These are phyloP conservation scores for Amphirosellinia nigrospora DNA, from an alignment of 495 filamentous ascomycete species.

Conservation along the genomic window DNA sequence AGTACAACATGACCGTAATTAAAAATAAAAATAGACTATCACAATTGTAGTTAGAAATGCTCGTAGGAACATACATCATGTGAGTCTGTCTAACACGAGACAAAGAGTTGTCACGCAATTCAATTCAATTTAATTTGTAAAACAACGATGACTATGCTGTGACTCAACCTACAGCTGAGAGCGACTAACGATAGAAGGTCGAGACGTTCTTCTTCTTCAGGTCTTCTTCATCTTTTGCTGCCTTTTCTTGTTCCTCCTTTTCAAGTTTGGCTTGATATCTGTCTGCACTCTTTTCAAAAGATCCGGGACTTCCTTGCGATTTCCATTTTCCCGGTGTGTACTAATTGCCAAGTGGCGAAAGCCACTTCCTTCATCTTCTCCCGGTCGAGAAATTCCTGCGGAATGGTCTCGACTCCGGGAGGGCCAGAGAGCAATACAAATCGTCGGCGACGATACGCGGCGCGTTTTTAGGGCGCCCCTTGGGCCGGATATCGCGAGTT, in stretches of 20 bases:
- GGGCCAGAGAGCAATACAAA: neutral
- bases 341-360: neutral
- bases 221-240: neutral
- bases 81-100: neutral
- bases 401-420: neutral
- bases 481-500: too few relatives aligned
- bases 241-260: neutral
- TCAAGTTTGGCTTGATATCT: neutral
- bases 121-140: neutral
- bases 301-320: neutral
- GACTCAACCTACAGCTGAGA: neutral
- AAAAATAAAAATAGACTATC: too few relatives aligned
- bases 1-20: neutral
- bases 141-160: neutral
- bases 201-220: too few relatives aligned
- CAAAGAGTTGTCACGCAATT: neutral
- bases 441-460: neutral
- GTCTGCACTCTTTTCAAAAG: neutral
- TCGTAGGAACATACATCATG: neutral
- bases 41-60: neutral
- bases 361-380: neutral
- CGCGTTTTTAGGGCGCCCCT: neutral
- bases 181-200: neutral
- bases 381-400: neutral
- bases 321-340: neutral